These are phyloP conservation scores for Brassica juncea DNA, from an alignment of 345 rosid genomes.

Conservation along the genomic window DNA sequence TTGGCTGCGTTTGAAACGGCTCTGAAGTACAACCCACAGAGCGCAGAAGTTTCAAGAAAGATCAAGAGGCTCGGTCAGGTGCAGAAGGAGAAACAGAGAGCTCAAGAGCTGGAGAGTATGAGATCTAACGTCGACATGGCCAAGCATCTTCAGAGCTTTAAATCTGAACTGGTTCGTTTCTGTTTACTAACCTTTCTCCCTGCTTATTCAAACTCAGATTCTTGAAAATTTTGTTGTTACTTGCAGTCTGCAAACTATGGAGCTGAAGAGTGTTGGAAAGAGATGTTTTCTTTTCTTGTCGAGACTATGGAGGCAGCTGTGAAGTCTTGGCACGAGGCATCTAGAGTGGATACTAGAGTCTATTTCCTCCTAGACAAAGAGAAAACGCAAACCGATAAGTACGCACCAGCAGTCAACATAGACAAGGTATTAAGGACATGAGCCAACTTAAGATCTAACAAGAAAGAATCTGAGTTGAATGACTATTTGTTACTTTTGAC, in stretches of 20 bases:
- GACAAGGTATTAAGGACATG: slow-evolving; percentile 62
- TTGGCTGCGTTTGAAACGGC: slow-evolving; percentile 77
- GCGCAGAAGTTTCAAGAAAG: slow-evolving; percentile 84
- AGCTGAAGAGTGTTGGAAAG: slow-evolving; percentile 61
- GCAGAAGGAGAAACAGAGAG: slow-evolving; percentile 78
- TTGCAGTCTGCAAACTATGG: slow-evolving; percentile 67
- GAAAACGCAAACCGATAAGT: slow-evolving; percentile 72
- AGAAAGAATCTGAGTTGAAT: no score
- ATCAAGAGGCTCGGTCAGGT: slow-evolving; percentile 70
- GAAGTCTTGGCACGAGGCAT: slow-evolving; percentile 79
- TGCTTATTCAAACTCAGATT: slow-evolving; percentile 1
- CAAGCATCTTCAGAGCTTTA: slow-evolving; percentile 63
- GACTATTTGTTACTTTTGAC: slow-evolving; percentile 7
- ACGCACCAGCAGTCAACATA: slow-evolving; percentile 80
- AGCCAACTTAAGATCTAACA: not conserved
- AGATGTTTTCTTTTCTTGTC: slow-evolving; percentile 62
- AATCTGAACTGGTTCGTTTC: slow-evolving; percentile 60
- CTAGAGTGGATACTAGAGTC: slow-evolving; percentile 78
- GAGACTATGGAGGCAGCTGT: slow-evolving; percentile 82
- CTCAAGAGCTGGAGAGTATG: slow-evolving; percentile 78
- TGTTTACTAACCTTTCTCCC: not conserved
- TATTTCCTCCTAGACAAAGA: slow-evolving; percentile 77
- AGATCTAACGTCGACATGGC: slow-evolving; percentile 76
- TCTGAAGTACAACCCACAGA: slow-evolving; percentile 70
- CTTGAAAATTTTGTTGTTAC: not conserved